Evolutionary conservation across 495 filamentous ascomycete genomes (phyloP).

Genomic region (Penicillium bialowiezense): DNA sequence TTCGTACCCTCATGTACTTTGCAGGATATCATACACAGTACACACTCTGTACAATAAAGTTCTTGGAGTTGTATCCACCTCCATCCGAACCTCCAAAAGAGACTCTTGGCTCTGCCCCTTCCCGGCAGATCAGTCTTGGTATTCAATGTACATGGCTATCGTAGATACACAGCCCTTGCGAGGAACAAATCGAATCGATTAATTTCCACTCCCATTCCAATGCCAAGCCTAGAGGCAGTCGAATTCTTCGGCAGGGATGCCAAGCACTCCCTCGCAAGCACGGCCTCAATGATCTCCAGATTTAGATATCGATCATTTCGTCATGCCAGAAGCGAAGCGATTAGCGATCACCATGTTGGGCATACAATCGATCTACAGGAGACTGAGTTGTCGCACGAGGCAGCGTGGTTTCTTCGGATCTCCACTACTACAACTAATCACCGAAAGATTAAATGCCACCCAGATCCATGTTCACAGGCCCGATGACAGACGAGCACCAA

Average conservation of each 20-base stretch:
- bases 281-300: constrained; percentile 1
- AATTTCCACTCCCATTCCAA: not conserved
- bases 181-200: not conserved
- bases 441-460: not conserved
- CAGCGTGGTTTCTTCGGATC: not conserved
- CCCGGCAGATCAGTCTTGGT: constrained; percentile 23
- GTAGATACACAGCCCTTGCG: not conserved
- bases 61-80: not conserved
- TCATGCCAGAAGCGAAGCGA: constrained; percentile 5
- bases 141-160: constrained; percentile 7
- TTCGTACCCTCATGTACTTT: no score
- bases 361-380: constrained; percentile 6
- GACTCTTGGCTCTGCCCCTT: constrained; percentile 8
- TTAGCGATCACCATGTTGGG: constrained; percentile 2
- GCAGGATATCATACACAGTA: not conserved
- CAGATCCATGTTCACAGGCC: not conserved
- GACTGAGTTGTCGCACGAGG: constrained; percentile 2
- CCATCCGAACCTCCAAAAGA: not conserved
- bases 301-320: not conserved
- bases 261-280: constrained; percentile 4
- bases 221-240: constrained; percentile 7
- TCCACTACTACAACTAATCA: constrained; percentile 4
- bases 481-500: constrained; percentile 12
- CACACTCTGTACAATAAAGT: not conserved
- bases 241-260: not conserved